Base-by-base conservation (phyloP, 2,329 filamentous ascomycete species). In the Colletotrichum tabaci region DNA sequence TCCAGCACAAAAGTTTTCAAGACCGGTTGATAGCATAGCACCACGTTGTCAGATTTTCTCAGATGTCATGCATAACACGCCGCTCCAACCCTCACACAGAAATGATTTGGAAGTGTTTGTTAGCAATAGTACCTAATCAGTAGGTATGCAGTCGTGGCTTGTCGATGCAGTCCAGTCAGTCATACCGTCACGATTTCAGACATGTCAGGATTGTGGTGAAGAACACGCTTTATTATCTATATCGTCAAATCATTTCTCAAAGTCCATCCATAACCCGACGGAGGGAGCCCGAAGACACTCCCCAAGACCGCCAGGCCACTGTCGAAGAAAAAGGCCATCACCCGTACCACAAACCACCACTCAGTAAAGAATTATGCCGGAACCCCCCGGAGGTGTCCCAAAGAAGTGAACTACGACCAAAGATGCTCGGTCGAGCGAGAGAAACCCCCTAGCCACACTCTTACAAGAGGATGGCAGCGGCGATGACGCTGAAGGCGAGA, bases 161-260 rank as follows among this genome's bases (percentile, higher is more conserved):
- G 26, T 30, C 26, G 5, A 30, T 15, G 50, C 4, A 53, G 3
- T 26, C 23, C 4, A 53, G 3, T 26, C 23, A 15, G 26, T 30
- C 56, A 58, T 9, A 9, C 10, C n/a, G 2, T 60, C 15, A 58
- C 30, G 10, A 12, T 5, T 1, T 9, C 7, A 23, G 6, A 18
- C 7, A 3, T 1, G 26, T 13, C 12, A 23, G 16, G 35, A 1
- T 42, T 8, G 7, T 42, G 60, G 69, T 49, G 65, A 71, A 69
- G 60, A 15, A 69, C 46, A 69, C 65, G 69, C 69, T 71, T 64
- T 55, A 71, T 71, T 71, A 42, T 71, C 69, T 71, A 71, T 64
- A 60, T 71, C 69, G 65, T 71, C 65, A 71, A 68, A 68, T 71
- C 69, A 38, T 69, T 68, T 64, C 46, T 71, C n/a, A 71, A 68